Percentiles rank a stretch among this genome's conserved stretches.
These are phyloP conservation scores for Kwoniella europaea DNA, from an alignment of 768 basidiomycete genomes.

Conservation along the genomic window DNA sequence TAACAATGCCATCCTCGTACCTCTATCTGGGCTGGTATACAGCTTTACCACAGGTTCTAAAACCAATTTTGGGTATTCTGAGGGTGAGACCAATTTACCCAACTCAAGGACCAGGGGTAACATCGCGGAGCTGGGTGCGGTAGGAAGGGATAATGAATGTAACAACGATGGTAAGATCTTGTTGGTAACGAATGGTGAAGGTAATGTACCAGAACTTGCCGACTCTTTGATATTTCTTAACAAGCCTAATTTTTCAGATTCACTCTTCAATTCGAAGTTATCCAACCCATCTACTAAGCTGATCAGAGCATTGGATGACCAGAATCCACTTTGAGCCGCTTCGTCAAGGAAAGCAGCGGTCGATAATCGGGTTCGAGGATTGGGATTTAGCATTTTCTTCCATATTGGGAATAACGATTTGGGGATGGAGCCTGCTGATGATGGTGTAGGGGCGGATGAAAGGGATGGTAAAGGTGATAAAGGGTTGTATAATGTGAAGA, in stretches of 20 bases:
- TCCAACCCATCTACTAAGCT: slow-evolving; percentile 84
- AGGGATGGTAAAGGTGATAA: slow-evolving; percentile 70
- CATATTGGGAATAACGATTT: slow-evolving; percentile 73
- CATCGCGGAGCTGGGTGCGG: slow-evolving; percentile 66
- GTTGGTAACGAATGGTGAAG: slow-evolving; percentile 79
- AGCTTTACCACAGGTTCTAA: slow-evolving; percentile 80
- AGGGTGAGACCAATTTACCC: slow-evolving; percentile 70
- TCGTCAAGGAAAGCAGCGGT: slow-evolving; percentile 77
- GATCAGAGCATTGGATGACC: slow-evolving; percentile 77
- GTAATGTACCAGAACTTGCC: slow-evolving; percentile 72
- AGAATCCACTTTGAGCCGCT: slow-evolving; percentile 69
- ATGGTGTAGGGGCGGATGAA: slow-evolving; percentile 76
- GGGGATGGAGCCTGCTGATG: slow-evolving; percentile 79
- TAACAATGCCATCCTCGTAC: slow-evolving; percentile 89
- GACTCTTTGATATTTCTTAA: slow-evolving; percentile 76
- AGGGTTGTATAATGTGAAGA: slow-evolving; percentile 88
- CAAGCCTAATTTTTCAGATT: slow-evolving; percentile 75
- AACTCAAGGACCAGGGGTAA: slow-evolving; percentile 83
- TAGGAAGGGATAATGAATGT: slow-evolving; percentile 55
- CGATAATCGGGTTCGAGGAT: slow-evolving; percentile 75
- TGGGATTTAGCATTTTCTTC: slow-evolving; percentile 89
- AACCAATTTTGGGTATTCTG: slow-evolving; percentile 68
- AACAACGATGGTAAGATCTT: slow-evolving; percentile 84
- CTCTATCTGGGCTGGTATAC: slow-evolving; percentile 86
- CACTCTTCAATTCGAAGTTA: slow-evolving; percentile 77